Conservation (phyloP, 2,329 filamentous ascomycete species). For the Phaeosphaeria sp. region DNA sequence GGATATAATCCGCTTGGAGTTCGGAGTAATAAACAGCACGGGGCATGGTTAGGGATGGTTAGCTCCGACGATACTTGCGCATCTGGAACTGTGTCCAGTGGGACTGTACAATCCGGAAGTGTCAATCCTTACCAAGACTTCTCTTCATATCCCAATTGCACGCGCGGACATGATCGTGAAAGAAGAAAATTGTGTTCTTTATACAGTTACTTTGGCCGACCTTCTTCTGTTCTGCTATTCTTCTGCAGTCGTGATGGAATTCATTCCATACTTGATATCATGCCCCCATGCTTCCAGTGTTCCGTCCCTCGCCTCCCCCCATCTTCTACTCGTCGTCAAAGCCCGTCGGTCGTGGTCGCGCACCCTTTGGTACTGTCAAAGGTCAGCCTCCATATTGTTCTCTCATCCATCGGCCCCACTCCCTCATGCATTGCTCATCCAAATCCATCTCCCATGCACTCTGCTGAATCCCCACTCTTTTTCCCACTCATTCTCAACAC, state of each 20-base stretch:
- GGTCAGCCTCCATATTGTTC: conserved; percentile 8
- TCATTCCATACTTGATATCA: not conserved
- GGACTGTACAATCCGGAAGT: not conserved
- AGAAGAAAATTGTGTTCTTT: conserved; percentile 31
- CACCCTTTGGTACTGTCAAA: conserved; percentile 54
- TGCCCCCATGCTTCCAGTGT: conserved; percentile 2
- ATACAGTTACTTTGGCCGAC: conserved; percentile 25
- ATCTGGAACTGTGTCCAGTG: not conserved
- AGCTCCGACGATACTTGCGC: not conserved
- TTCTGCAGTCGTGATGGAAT: not conserved
- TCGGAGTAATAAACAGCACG: not conserved
- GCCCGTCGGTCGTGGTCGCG: conserved; percentile 52
- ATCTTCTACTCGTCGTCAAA: conserved; percentile 52
- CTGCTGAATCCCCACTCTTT: not conserved
- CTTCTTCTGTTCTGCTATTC: not conserved
- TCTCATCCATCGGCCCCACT: not conserved
- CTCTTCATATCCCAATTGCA: too few species aligned
- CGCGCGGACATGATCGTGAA: not conserved
- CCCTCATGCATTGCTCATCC: not conserved
- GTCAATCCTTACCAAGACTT: not conserved
- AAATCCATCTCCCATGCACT: not conserved
- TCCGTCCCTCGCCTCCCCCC: not conserved
- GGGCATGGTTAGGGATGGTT: not conserved
- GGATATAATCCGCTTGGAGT: not conserved
- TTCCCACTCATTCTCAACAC: not conserved